phyloP scores from a whole-genome alignment of 1,284 basidiomycete genomes.

The Moniliophthora roreri region DNA sequence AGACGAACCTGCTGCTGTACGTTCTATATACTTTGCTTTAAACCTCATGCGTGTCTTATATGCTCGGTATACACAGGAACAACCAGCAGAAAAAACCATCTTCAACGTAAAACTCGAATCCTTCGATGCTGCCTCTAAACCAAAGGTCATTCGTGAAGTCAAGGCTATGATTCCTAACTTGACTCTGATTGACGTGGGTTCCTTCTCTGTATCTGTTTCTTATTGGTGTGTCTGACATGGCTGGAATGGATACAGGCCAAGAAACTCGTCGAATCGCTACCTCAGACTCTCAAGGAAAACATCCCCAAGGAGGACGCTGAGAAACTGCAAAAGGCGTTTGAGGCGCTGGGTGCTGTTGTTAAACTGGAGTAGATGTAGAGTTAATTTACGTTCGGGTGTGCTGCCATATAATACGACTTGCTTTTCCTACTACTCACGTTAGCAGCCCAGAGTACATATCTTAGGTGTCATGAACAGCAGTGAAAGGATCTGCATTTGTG shows the following conservation, averaged over 20 bases:
- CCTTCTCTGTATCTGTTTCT: constrained; percentile 8
- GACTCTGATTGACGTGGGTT: constrained; percentile 90
- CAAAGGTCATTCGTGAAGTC: constrained; percentile 98
- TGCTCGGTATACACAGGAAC: constrained; percentile 58
- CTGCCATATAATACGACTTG: constrained; percentile 4
- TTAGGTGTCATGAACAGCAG: no score
- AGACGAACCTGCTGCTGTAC: constrained; percentile 67
- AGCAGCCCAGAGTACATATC: no score
- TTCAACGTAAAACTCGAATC: constrained; percentile 95
- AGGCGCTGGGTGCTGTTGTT: constrained; percentile 87
- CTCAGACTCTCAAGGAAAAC: constrained; percentile 95
- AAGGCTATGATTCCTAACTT: constrained; percentile 94
- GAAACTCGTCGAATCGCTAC: constrained; percentile 98
- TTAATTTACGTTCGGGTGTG: constrained; percentile 13
- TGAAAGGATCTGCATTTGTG: neutral
- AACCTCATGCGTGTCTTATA: constrained; percentile 13
- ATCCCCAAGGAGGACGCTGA: constrained; percentile 97
- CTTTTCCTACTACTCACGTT: neutral
- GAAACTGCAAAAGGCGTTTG: constrained; percentile 91
- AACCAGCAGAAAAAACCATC: constrained; percentile 98
- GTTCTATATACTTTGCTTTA: constrained; percentile 21
- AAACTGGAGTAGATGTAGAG: constrained; percentile 77
- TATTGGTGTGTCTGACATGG: constrained; percentile 20
- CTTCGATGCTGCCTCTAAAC: constrained; percentile 88
- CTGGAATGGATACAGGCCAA: constrained; percentile 71